Evolutionary conservation across 2,329 filamentous ascomycete genomes (phyloP).

Genomic region (Penicillium sp.): DNA sequence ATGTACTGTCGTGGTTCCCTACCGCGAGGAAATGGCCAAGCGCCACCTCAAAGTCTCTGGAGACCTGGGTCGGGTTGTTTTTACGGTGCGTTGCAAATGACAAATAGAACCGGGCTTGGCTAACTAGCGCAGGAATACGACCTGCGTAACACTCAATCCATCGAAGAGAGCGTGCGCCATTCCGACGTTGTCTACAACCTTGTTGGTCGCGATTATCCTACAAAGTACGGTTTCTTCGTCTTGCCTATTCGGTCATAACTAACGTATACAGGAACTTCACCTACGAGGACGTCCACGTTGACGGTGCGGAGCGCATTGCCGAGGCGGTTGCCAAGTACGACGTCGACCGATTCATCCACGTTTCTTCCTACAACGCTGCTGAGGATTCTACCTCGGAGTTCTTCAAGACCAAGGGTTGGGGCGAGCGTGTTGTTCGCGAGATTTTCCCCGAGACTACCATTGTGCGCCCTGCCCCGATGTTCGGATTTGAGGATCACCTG

Average conservation of each 20-base stretch:
- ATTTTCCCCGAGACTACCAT: conserved; percentile 98
- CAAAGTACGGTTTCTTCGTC: conserved; percentile 63
- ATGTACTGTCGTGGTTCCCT: conserved; percentile 91
- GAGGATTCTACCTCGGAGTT: conserved; percentile 79
- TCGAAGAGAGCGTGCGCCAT: conserved; percentile 94
- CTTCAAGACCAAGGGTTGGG: conserved; percentile 82
- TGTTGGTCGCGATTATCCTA: conserved; percentile 89
- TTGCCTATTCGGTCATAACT: conserved; percentile 20
- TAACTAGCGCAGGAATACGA: conserved; percentile 73
- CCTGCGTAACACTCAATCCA: conserved; percentile 86
- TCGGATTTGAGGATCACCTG: conserved; percentile 90
- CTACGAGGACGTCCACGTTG: conserved; percentile 86
- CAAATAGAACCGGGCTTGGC: neutral
- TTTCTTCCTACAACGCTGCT: conserved; percentile 90
- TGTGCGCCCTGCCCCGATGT: conserved; percentile 87
- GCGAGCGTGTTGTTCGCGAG: conserved; percentile 76
- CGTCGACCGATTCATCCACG: conserved; percentile 91
- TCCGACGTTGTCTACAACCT: conserved; percentile 98
- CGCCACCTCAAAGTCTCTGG: conserved; percentile 94
- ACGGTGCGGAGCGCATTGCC: conserved; percentile 85
- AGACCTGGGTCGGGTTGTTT: conserved; percentile 83
- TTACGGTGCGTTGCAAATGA: conserved; percentile 52
- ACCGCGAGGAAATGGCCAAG: conserved; percentile 96
- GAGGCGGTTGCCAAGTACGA: conserved; percentile 97
- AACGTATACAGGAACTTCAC: conserved; percentile 75